phyloP scores from a whole-genome alignment of 1,139 yeast genomes.

The Suhomyces terraborum region DNA sequence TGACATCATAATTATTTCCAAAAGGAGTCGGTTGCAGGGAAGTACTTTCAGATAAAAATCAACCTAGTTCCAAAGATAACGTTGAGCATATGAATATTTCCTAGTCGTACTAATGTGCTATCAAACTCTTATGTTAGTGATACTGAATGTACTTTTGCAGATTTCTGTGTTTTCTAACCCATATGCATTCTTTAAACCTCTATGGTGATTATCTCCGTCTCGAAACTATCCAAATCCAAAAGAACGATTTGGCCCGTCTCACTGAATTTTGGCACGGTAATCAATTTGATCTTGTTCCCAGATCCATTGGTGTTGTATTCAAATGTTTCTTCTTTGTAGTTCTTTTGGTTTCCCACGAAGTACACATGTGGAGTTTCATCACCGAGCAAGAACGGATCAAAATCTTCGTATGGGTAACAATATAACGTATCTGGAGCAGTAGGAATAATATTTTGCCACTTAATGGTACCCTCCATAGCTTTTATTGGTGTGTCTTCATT shows the following conservation, averaged over 20 bases:
- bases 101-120: too few species aligned
- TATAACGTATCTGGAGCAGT: conserved; percentile 96
- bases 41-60: too few species aligned
- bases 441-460: conserved; percentile 89
- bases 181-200: too few species aligned
- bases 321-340: conserved; percentile 45
- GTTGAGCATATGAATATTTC: too few species aligned
- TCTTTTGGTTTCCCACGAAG: conserved; percentile 80
- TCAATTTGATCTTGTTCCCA: conserved; percentile 42
- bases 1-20: too few species aligned
- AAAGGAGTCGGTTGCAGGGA: too few species aligned
- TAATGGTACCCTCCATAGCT: conserved; percentile 66
- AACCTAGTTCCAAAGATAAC: too few species aligned
- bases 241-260: conserved; percentile 68
- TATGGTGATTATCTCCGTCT: conserved; percentile 45
- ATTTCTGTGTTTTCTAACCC: too few species aligned
- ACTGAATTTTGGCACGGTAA: conserved; percentile 73
- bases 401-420: conserved; percentile 80
- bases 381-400: conserved; percentile 75
- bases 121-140: too few species aligned
- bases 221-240: conserved; percentile 60
- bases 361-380: conserved; percentile 81
- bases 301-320: conserved; percentile 19
- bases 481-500: conserved; percentile 9
- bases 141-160: too few species aligned